Evolutionary conservation across 2,329 filamentous ascomycete species (phyloP), one percentile per base, ranked within the genome.

Genomic region (Calonectria pteridis): DNA sequence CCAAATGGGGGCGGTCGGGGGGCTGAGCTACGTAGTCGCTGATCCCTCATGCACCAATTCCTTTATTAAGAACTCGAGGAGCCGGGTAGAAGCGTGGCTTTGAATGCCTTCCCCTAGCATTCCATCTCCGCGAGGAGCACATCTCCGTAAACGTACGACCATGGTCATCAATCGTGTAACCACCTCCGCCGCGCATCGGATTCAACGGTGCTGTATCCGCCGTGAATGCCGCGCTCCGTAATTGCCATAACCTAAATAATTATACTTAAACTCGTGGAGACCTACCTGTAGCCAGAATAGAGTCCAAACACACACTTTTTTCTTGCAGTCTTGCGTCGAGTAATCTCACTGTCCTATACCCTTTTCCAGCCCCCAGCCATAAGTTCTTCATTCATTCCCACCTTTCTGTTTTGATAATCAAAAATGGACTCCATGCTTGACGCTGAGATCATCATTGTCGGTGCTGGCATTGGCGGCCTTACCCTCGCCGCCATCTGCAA

Each of bases 401-500:
- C 11, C 11, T 35, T 59, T 23, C 2, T 18, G 18, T 35, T 35
- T 35, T 16, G 6, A 69, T 43, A 64, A 11, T 40, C 35, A 43
- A 72, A 26, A 43, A 72, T 72, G 64, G 62, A 67, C 23, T 59
- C 69, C 18, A 51, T 67, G 23, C n/a, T 72, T 28, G 69, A 67
- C 37, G 64, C 69, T 58, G 43, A 72, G 49, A 50, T 72, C 69
- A 72, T 72, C 55, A 67, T 72, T 13, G 69, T 72, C 46, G 64
- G 69, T n/a, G 69, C 69, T 4, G 69, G 69, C 46, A 72, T 72
- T 26, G 69, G 69, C 16, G 69, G 69, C 43, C 69, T 72, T 37
- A 72, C 69, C 40, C 69, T 72, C n/a, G 69, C 69, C 2, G 53
- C 69, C n/a, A 66, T 72, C 26, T 72, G 69, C 69, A 67, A 62